These are phyloP conservation scores for Phytophthora ramorum DNA, from an alignment of 352 stramenopile species.

Conservation along the genomic window DNA sequence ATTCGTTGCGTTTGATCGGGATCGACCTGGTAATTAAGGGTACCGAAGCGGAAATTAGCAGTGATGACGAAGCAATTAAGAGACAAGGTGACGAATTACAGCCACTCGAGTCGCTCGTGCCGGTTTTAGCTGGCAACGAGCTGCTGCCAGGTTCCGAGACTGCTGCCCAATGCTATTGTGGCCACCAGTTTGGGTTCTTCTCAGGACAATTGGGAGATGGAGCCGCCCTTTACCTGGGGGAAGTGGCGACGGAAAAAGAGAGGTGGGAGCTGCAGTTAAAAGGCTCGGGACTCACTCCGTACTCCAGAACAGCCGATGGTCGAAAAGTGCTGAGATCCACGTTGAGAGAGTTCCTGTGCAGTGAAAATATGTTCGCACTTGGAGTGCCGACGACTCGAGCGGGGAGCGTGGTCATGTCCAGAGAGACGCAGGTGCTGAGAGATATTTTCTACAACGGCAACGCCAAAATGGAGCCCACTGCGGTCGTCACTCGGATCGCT, in stretches of 20 bases:
- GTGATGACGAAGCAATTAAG: not conserved
- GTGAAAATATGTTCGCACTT: conserved; percentile 96
- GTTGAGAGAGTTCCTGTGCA: conserved; percentile 97
- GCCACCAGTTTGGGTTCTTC: conserved; percentile 93
- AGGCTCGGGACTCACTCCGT: conserved; percentile 95
- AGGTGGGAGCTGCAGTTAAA: conserved; percentile 97
- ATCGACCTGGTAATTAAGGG: conserved; percentile 45
- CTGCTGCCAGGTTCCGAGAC: conserved; percentile 77
- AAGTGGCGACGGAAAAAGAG: conserved; percentile 61
- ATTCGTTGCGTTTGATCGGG: conserved; percentile 64
- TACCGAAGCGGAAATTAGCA: not conserved
- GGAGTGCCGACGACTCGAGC: conserved; percentile 95
- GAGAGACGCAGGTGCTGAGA: conserved; percentile 70
- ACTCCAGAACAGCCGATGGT: conserved; percentile 94
- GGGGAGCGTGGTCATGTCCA: conserved; percentile 77
- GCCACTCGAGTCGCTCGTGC: conserved; percentile 52
- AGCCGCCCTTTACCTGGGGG: conserved; percentile 89
- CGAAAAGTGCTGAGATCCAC: conserved; percentile 93
- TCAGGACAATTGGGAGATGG: conserved; percentile 93
- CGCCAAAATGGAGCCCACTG: conserved; percentile 79
- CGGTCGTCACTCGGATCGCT: conserved; percentile 90
- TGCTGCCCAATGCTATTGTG: conserved; percentile 91
- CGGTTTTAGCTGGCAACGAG: conserved; percentile 77
- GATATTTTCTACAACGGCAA: conserved; percentile 93
- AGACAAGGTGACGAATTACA: conserved; percentile 31